Percentiles rank a stretch among this genome's conserved stretches.
Conservation (phyloP, 163 green algal species). For the Trebouxia gelatinosa region DNA sequence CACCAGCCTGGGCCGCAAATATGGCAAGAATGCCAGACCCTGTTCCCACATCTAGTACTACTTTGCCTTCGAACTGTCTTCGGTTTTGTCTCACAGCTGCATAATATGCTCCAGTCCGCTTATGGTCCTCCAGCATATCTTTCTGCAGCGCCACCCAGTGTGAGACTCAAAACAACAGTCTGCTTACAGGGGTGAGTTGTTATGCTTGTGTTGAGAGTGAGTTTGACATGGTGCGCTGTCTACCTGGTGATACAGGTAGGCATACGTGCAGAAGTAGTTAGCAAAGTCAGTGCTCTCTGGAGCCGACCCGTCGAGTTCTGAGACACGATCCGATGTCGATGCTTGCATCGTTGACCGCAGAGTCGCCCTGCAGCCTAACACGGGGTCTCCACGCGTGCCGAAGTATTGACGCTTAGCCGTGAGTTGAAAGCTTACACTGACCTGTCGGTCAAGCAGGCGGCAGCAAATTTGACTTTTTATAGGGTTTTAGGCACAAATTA, state of each 20-base stretch:
- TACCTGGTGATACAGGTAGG: conserved; percentile 92
- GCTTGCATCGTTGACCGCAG: no score
- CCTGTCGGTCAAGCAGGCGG: no score
- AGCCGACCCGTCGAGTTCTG: conserved; percentile 61
- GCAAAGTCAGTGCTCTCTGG: conserved; percentile 84
- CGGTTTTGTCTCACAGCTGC: conserved; percentile 89
- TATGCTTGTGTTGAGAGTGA: not conserved
- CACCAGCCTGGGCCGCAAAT: conserved; percentile 90
- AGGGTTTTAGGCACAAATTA: no score
- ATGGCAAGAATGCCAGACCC: conserved; percentile 92
- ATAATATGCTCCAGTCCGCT: conserved; percentile 94
- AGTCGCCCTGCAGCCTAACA: no score
- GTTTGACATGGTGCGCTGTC: not conserved
- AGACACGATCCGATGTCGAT: conserved; percentile 25
- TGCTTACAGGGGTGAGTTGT: not conserved
- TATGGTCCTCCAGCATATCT: conserved; percentile 96
- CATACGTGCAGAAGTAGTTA: conserved; percentile 98
- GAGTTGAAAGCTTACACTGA: no score
- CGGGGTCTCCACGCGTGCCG: no score
- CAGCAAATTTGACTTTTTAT: no score
- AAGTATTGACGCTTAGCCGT: no score
- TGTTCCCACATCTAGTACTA: conserved; percentile 95
- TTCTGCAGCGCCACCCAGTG: no score
- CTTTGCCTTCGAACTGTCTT: conserved; percentile 81
- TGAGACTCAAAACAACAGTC: no score